Base-by-base conservation (phyloP, 345 rosid species). In the Physaria fendleri region DNA sequence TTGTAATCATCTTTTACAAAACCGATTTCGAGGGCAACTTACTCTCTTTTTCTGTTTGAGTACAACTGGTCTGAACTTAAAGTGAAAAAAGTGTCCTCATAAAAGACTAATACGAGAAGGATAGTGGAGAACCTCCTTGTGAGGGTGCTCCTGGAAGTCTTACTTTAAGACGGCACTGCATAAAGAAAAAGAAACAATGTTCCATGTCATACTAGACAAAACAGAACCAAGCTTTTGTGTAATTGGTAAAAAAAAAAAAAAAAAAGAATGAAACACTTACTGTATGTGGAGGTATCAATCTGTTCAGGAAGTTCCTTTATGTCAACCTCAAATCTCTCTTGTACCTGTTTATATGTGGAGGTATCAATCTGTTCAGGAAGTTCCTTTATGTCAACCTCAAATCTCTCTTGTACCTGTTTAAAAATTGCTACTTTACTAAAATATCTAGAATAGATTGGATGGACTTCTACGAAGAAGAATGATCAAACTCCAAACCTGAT, bases 301-400 rank as follows among this genome's bases (percentile, higher is more conserved):
- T 88, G 95, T 78, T 91, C 98, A 8, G 96, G 98, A 21, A 91
- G 98, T 73, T 85, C 96, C 78, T 91, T 91, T 23, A 91, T 88
- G 56, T 88, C 98, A 56, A 91, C 98, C 73, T 88, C 95, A 61
- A 91, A 91, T 79, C 96, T 84, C 65, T 86, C 98, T 62, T 91
- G 95, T 21, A 91, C 96, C 96, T 88, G 74, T 23, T 55, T 48
- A 50, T 27, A 58, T n/a, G n/a, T n/a, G n/a, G n/a, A n/a, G n/a
- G n/a, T n/a, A n/a, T n/a, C n/a, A n/a, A n/a, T n/a, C n/a, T n/a
- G n/a, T 7, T 91, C 98, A 9, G 95, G 98, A 30, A 88, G 96
- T 72, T 88, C 96, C 79, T 91, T 91, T 30, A 91, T 91, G 59
- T 88, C 98, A 63, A 91, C 98, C 72, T 88, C 95, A 59, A 91